phyloP scores from a whole-genome alignment of 2,329 filamentous ascomycete species.

The Colletotrichum magnum region DNA sequence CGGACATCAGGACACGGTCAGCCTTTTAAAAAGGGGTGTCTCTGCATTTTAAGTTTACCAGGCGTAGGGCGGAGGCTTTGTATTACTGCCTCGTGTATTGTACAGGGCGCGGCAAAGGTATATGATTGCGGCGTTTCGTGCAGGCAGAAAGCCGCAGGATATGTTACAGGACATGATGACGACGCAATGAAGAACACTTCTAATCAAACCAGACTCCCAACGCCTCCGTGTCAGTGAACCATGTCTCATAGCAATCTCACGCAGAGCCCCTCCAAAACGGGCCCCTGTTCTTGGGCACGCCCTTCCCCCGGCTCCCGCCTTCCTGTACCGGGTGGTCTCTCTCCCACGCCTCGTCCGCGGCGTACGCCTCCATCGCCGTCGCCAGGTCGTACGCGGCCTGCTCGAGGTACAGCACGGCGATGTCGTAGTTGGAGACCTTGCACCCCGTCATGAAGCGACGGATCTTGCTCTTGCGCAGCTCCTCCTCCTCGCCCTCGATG shows the following conservation, averaged over 20 bases:
- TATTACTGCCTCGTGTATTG: conserved; percentile 19
- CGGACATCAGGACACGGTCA: conserved; percentile 72
- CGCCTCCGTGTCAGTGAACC: conserved; percentile 7
- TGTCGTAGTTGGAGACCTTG: conserved; percentile 83
- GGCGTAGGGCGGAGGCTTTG: not conserved
- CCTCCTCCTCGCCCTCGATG: conserved; percentile 81
- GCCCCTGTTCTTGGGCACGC: conserved; percentile 43
- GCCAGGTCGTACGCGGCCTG: conserved; percentile 77
- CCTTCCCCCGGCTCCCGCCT: conserved; percentile 48
- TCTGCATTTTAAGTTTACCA: not conserved
- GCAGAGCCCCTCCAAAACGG: conserved; percentile 50
- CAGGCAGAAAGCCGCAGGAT: conserved; percentile 35
- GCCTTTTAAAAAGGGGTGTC: conserved; percentile 61
- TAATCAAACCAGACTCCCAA: conserved; percentile 31
- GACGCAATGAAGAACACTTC: conserved; percentile 40
- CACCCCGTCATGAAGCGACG: conserved; percentile 84
- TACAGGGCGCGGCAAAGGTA: conserved; percentile 34
- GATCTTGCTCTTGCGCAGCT: conserved; percentile 77
- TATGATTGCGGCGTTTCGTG: conserved; percentile 38
- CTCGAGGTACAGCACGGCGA: conserved; percentile 82
- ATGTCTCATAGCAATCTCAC: not conserved
- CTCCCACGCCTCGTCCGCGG: conserved; percentile 84
- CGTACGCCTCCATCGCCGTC: conserved; percentile 73
- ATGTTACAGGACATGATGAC: conserved; percentile 40
- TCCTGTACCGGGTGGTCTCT: conserved; percentile 72